Percentiles rank a stretch among this genome's conserved stretches.
phyloP scores from a whole-genome alignment of 2,329 filamentous ascomycete species.

The Trichoderma koningiopsis region DNA sequence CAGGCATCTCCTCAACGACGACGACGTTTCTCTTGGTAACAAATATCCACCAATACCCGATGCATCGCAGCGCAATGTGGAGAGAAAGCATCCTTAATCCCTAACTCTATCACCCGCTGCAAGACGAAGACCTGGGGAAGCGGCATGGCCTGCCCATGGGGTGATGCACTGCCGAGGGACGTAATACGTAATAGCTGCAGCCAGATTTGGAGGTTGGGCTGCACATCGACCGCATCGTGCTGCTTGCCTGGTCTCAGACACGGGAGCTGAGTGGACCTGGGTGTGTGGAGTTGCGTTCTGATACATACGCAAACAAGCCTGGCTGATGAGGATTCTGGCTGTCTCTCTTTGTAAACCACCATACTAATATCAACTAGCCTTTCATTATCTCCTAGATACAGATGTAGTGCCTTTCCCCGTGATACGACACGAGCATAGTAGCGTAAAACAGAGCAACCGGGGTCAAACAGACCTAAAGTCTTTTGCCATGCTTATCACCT shows the following conservation, averaged over 20 bases:
- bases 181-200: conserved; percentile 18
- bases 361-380: neutral
- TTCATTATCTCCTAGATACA: neutral
- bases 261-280: conserved; percentile 10
- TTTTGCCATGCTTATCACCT: conserved; percentile 15
- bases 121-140: conserved; percentile 1
- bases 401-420: neutral
- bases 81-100: conserved; percentile 9
- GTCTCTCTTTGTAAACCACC: neutral
- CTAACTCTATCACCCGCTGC: neutral
- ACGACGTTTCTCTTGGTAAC: conserved; percentile 5
- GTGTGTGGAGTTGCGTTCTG: neutral
- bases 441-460: neutral
- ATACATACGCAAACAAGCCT: conserved; percentile 4
- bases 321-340: neutral
- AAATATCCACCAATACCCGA: conserved; percentile 5
- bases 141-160: conserved; percentile 2
- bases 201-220: conserved; percentile 5
- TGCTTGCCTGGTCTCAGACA: neutral
- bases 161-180: neutral
- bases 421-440: neutral
- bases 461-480: neutral
- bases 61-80: conserved; percentile 3
- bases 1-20: neutral
- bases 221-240: neutral